These are phyloP conservation scores for Pseudisothecium myosuroides DNA, from an alignment of 225 moss, liverwort and hornwort genomes.

Conservation along the genomic window DNA sequence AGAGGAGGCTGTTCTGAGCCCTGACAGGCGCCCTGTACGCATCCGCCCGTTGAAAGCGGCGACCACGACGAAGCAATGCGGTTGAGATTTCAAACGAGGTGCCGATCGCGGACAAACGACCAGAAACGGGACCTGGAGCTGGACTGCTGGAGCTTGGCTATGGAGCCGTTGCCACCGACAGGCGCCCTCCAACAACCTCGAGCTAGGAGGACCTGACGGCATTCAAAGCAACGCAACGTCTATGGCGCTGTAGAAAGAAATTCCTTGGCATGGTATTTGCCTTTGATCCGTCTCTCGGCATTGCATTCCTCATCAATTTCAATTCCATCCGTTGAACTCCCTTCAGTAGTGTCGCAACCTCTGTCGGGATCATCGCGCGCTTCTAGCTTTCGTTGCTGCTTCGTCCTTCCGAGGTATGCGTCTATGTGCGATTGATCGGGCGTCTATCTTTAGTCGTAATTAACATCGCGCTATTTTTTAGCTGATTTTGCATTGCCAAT, in stretches of 20 bases:
- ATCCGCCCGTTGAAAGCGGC: neutral
- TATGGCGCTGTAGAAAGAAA: neutral
- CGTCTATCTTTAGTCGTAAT: neutral
- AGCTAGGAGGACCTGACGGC: neutral
- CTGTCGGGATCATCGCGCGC: neutral
- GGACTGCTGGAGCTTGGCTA: neutral
- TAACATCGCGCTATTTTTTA: neutral
- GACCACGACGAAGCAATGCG: neutral
- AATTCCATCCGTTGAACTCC: neutral
- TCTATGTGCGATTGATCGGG: neutral
- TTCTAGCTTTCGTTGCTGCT: neutral
- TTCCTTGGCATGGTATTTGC: neutral
- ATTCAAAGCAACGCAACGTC: neutral
- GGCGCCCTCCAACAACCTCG: neutral
- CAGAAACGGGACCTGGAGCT: neutral
- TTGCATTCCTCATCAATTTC: neutral
- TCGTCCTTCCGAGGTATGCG: neutral
- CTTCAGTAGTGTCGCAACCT: neutral
- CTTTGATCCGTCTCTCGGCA: neutral
- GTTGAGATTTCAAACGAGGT: conserved; percentile 29
- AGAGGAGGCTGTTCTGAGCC: neutral
- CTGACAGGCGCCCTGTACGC: neutral
- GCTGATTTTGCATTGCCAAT: neutral
- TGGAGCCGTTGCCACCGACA: conserved; percentile 40
- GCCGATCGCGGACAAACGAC: neutral